Conservation (phyloP, 495 filamentous ascomycete species). For the Aspergillus leporis region DNA sequence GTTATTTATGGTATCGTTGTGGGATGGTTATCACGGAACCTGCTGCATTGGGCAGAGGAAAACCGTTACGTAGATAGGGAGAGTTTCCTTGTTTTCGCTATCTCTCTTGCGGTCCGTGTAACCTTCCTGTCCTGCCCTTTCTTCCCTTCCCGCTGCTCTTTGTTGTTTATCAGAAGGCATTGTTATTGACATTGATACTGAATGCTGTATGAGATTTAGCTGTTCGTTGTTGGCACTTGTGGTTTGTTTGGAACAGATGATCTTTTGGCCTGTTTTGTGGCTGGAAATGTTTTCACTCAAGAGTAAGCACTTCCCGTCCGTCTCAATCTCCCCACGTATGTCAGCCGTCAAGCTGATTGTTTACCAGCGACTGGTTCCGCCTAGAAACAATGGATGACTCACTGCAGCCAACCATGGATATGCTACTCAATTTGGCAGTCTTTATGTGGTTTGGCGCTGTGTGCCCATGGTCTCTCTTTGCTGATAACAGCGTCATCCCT, state of each 20-base stretch:
- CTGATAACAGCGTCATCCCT: conserved; percentile 67
- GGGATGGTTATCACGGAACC: conserved; percentile 77
- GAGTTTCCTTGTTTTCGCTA: conserved; percentile 87
- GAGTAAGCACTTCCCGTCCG: conserved; percentile 49
- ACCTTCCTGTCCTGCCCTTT: no score
- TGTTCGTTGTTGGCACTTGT: conserved; percentile 84
- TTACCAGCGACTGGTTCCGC: conserved; percentile 78
- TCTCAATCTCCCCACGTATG: no score
- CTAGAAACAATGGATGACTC: conserved; percentile 85
- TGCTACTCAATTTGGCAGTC: conserved; percentile 77
- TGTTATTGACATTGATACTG: conserved; percentile 21
- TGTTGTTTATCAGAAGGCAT: conserved; percentile 15
- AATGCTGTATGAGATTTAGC: conserved; percentile 33
- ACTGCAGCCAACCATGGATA: conserved; percentile 86
- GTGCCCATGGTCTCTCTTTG: conserved; percentile 76
- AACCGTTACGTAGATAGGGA: conserved; percentile 84
- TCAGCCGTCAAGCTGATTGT: no score
- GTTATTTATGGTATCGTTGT: conserved; percentile 73
- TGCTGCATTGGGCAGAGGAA: conserved; percentile 82
- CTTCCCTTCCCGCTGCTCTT: no score
- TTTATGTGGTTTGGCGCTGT: conserved; percentile 93
- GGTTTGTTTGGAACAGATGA: conserved; percentile 92
- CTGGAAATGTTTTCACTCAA: conserved; percentile 88
- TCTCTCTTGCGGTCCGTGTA: conserved; percentile 67
- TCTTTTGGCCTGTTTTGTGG: conserved; percentile 89